Evolutionary conservation across 192 early-diverging fungal species (phyloP), one percentile per base, ranked within the genome.

Genomic region (Backusella circina): DNA sequence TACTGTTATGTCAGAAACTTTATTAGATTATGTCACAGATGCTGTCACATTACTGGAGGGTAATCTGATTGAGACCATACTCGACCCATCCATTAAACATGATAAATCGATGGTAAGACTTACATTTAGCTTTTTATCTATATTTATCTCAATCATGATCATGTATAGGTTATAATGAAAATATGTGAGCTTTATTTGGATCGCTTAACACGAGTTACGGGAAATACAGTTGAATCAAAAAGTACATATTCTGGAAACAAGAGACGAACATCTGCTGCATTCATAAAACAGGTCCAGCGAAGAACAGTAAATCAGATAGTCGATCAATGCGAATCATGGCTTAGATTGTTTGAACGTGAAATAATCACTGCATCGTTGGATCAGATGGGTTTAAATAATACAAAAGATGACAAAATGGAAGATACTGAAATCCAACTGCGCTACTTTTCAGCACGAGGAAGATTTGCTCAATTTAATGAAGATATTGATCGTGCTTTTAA

Each of bases 161-260:
- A 26, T 57, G 23, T 32, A 33, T 35, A 77, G 76, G 32, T 50
- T 13, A 39, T 73, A 7, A 5, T 77, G 64, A 65, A 64, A 35
- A 16, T 77, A 13, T 50, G 61, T 7, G 76, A 77, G 26, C 28
- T 28, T 47, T 41, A 67, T 33, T 26, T 68, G 10, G 76, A 77
- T 54, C 57, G 67, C 36, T 28, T 75, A 18, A 69, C 68, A 6
- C 32, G 30, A 15, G 13, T n/a, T 12, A 28, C 47, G 13, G 33
- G 18, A 18, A 68, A 41, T 16, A 13, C 73, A 12, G 5, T 39
- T 13, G 37, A 41, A 74, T 30, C 15, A 23, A 41, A 35, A 7
- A 10, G 57, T 0, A 18, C 28, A 5, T 28, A 70, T 18, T 0
- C 37, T 28, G 28, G 26, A 12, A 70, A 70, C 38, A 70, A 41